Base-by-base conservation (phyloP, 805 yeast species). In the Hanseniaspora occidentalis region DNA sequence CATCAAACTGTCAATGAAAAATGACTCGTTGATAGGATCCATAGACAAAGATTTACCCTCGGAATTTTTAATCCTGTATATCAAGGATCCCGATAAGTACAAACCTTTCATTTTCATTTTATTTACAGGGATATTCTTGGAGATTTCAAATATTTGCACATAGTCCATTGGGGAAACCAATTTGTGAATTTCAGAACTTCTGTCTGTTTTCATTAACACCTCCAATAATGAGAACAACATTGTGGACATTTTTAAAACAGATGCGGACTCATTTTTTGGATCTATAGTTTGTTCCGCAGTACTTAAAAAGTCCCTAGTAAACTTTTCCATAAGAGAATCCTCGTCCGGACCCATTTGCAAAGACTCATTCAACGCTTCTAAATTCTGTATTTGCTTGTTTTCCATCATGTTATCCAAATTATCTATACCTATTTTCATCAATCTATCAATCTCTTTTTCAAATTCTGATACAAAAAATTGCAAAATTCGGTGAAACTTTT, bases 1-100 rank as follows among this genome's bases (percentile, higher is more conserved):
- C 16, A 66, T 50, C 33, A 73, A 54, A 1, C 74, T 48, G 41
- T 67, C 70, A 17, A 73, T 67, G 47, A 65, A 73, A 31, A 69
- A 62, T 2, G 67, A 64, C 50, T 72, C 78, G 48, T 70, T 71
- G 16, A 71, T 58, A 1, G 70, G 69, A 50, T 73, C 78, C 44
- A 71, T 61, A 38, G 70, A 58, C 22, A 66, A 61, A n/a, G 60
- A 29, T 23, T 31, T 21, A 11, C 36, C 36, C 6, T 22, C n/a
- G 27, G 21, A 4, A 14, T 17, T 66, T 3, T 62, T 60, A 3
- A 60, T 44, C 1, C 56, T 42, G 43, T 72, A 73, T 19, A 73
- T 50, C 45, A 72, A 44, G 26, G 60, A 61, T 3, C 75, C 77
- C 2, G 71, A 47, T 18, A 59, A 43, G 42, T 57, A 59, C 38